phyloP scores from a whole-genome alignment of 306 rosid genomes.

The Castanea sativa region DNA sequence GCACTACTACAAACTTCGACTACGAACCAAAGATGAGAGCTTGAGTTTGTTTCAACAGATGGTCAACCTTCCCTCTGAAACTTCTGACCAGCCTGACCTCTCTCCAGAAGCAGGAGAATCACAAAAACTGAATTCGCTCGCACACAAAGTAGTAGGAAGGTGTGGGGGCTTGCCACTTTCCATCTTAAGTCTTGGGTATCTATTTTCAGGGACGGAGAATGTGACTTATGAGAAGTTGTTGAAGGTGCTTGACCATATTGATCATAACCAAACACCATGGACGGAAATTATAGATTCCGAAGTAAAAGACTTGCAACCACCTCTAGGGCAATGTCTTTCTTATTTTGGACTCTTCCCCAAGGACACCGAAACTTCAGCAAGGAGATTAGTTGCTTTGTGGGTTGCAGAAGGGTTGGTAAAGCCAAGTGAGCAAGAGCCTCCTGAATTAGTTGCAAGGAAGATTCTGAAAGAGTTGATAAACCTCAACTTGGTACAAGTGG shows the following conservation, averaged over 20 bases:
- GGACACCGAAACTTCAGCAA: constrained; percentile 13
- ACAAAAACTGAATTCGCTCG: no score
- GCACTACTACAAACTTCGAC: background rate
- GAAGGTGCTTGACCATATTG: background rate
- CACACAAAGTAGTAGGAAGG: background rate
- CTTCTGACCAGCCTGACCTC: no score
- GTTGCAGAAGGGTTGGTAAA: background rate
- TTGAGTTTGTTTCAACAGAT: constrained; percentile 15
- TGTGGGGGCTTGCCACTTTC: background rate
- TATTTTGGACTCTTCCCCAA: constrained; percentile 8
- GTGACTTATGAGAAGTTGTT: background rate
- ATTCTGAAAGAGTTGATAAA: background rate
- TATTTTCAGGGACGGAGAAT: background rate
- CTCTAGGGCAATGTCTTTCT: background rate
- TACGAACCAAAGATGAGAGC: constrained; percentile 21
- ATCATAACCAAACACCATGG: constrained; percentile 10
- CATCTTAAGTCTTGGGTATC: constrained; percentile 1
- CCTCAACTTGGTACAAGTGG: constrained; percentile 7
- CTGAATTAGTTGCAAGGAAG: background rate
- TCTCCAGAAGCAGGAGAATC: background rate
- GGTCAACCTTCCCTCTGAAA: background rate
- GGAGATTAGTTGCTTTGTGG: constrained; percentile 11
- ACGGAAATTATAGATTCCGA: no score
- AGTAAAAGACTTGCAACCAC: no score
- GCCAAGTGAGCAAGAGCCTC: background rate